Evolutionary conservation across 1,284 basidiomycete species (phyloP), one percentile per base, ranked within the genome.

Genomic region (Cryptococcus wingfieldii): DNA sequence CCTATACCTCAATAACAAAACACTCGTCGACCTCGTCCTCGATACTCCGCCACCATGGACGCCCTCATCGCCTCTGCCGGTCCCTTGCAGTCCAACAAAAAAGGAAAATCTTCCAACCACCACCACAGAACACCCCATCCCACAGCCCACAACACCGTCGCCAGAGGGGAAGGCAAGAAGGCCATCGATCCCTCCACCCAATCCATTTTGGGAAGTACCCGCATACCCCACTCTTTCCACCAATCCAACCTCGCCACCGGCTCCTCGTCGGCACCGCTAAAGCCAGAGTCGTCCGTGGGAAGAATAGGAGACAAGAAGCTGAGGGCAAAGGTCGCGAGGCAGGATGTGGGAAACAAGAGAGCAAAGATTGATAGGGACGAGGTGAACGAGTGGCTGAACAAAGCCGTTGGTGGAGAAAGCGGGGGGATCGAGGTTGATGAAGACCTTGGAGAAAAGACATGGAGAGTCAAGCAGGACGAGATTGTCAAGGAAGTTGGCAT

Each of bases 381-480:
- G 38, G 72, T 76, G n/a, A 68, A 76, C 59, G 69, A 76, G 53
- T 77, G 74, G 67, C 47, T 76, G 43, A 72, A 73, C 44, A 62
- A 66, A 28, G 63, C 70, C 5, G 38, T 71, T 16, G 62, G 61
- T 2, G 71, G 70, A 25, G 67, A 68, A 19, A 63, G 59, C 44
- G 74, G 74, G 19, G 72, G 71, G 2, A 76, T 76, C 28, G 73
- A 76, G 54, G 75, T 77, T 25, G 75, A 77, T 53, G 65, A 69
- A 45, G 70, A 68, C 13, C 50, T 46, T 25, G 75, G 72, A 5
- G 95, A 98, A 70, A 79, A 84, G 64, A 97, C 95, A 4, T 97
- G 92, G 90, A 82, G 89, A 54, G 82, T 94, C 5, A 82, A 83
- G 0, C 95, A 98, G 78, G 79, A 81, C 9, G 90, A 95, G 64